A percentile compares a stretch with the other conserved stretches of the same genome.
phyloP scores from a whole-genome alignment of 352 stramenopile species.

The Phytophthora boehmeriae region DNA sequence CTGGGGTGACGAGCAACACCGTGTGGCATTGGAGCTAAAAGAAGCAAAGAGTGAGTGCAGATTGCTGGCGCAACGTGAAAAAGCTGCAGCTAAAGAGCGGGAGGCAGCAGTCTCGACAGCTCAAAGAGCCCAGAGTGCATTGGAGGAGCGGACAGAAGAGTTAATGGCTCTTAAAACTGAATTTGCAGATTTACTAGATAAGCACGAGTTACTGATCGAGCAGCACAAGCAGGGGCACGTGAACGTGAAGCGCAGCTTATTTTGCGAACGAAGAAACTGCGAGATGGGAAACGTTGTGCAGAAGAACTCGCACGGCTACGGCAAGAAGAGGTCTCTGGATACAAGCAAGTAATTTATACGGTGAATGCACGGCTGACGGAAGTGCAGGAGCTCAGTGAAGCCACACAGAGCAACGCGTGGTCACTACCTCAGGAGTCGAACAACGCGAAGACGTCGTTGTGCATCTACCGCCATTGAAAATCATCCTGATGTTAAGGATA shows the following conservation, averaged over 20 bases:
- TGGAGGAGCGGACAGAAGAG: slow-evolving; percentile 52
- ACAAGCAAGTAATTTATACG: slow-evolving; percentile 67
- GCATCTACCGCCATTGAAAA: slow-evolving; percentile 70
- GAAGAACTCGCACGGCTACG: slow-evolving; percentile 60
- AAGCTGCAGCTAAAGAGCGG: slow-evolving; percentile 48
- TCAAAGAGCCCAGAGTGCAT: slow-evolving; percentile 37
- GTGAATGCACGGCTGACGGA: slow-evolving; percentile 70
- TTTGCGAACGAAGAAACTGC: slow-evolving; percentile 42
- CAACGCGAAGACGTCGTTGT: slow-evolving; percentile 53
- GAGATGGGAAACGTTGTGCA: slow-evolving; percentile 44
- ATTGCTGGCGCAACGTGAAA: slow-evolving; percentile 56
- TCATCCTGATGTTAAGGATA: slow-evolving; percentile 1
- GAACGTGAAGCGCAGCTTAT: slow-evolving; percentile 46
- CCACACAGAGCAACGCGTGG: slow-evolving; percentile 38
- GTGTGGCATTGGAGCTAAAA: slow-evolving; percentile 46
- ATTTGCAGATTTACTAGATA: slow-evolving; percentile 69
- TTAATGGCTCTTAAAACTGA: slow-evolving; percentile 64
- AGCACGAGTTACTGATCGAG: slow-evolving; percentile 41
- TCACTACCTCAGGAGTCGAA: slow-evolving; percentile 21
- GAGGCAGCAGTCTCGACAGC: slow-evolving; percentile 40
- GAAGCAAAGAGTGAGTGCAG: slow-evolving; percentile 43
- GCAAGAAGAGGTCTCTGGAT: slow-evolving; percentile 56
- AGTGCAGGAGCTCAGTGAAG: slow-evolving; percentile 41
- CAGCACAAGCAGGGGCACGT: slow-evolving; percentile 49
- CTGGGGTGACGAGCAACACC: slow-evolving; percentile 38